phyloP scores from a whole-genome alignment of 106 monocot genomes.

The Narthecium ossifragum region DNA sequence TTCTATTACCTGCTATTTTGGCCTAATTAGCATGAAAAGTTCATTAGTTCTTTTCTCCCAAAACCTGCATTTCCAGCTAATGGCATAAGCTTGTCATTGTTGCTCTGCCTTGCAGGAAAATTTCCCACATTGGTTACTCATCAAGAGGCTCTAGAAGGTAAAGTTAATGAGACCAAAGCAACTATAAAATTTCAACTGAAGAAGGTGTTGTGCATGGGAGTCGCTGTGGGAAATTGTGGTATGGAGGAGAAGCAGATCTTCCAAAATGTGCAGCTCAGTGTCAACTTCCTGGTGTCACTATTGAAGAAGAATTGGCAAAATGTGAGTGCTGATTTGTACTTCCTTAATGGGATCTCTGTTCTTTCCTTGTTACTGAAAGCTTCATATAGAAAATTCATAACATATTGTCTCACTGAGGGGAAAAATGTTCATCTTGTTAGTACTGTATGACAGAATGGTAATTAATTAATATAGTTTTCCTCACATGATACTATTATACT shows the following conservation, averaged over 20 bases:
- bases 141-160: constrained; percentile 63
- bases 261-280: constrained; percentile 73
- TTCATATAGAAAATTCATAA: background rate
- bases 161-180: constrained; percentile 81
- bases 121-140: constrained; percentile 59
- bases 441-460: background rate
- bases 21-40: no score
- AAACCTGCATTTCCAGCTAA: no score
- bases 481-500: background rate
- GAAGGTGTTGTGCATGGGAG: constrained; percentile 89
- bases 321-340: constrained; percentile 21
- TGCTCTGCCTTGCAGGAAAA: constrained; percentile 35
- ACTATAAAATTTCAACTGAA: constrained; percentile 81
- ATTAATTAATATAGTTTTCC: background rate
- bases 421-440: background rate
- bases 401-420: background rate
- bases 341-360: background rate
- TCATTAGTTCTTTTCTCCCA: no score
- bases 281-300: constrained; percentile 82
- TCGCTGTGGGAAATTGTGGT: constrained; percentile 69
- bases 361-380: background rate
- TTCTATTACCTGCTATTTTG: no score
- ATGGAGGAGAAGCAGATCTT: constrained; percentile 90
- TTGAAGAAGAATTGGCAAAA: constrained; percentile 93
- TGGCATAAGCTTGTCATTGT: no score